Evolutionary conservation across 257 asterid genomes (phyloP), one percentile per base, ranked within the genome.

Genomic region (Petunia secreta): DNA sequence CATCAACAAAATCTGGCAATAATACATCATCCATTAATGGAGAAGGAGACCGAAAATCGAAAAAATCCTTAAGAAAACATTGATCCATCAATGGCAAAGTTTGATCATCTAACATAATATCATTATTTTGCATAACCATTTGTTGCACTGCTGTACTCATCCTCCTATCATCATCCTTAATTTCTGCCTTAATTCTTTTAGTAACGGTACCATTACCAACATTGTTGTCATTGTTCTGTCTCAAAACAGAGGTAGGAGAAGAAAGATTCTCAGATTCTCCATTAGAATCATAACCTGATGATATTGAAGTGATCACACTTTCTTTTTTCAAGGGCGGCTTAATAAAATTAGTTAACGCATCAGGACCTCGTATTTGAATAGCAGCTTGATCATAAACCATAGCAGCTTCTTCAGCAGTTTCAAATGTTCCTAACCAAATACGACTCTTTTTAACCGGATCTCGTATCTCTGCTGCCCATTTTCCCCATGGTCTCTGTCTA

Each of bases 391-490:
- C 97, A 75, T 94, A 94, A 1, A 66, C 93, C 80, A 86, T 15
- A 0, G 98, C 97, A 2, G 97, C 98, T 81, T 90, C 97, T 85
- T 90, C 96, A 1, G 98, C 97, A 2, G 97, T 90, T 40, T 85
- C 82, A 54, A 59, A 92, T 2, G 97, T 94, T 13, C 98, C 97
- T 10, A 94, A 83, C 98, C 98, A 94, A 8, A 84, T 40, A 75
- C 98, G 82, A 8, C 66, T 14, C 82, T 88, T 82, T 83, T 43
- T 81, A 13, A 39, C 52, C 15, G 98, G 93, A 52, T 94, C 92
- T 0, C 98, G 91, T 10, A 94, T 94, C 90, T 94, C 98, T 4
- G 98, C 97, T 9, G 97, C 86, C 94, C 93, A 94, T 80, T 86
- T 91, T 0, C 98, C 98, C 98, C 97, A 94, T 8, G 94, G 93